A percentile compares a stretch with the other conserved stretches of the same genome.
Evolutionary conservation across 495 filamentous ascomycete genomes (phyloP).

Genomic region (Acidomyces sp.): DNA sequence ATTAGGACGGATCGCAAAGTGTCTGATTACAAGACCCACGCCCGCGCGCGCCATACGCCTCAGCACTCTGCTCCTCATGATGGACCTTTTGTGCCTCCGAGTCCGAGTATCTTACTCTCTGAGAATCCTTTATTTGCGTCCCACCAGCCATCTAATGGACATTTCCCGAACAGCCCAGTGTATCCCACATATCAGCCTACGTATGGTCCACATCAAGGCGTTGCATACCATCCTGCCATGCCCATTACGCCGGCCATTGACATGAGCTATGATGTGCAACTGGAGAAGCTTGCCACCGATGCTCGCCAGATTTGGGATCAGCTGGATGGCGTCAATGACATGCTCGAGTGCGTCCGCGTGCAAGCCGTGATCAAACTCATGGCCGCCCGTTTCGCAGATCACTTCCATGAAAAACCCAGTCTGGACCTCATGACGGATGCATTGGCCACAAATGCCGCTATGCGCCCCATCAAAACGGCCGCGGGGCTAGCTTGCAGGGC

Average conservation of each 20-base stretch:
- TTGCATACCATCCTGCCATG: neutral
- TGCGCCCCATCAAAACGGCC: conserved; percentile 53
- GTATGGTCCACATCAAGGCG: neutral
- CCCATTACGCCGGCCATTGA: neutral
- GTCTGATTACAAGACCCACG: conserved; percentile 1
- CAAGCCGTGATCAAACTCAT: conserved; percentile 52
- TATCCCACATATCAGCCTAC: neutral
- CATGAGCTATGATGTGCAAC: conserved; percentile 3
- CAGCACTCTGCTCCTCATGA: conserved; percentile 5
- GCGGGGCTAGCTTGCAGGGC: conserved; percentile 52
- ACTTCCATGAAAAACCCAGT: conserved; percentile 42
- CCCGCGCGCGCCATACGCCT: neutral
- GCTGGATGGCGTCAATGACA: conserved; percentile 45
- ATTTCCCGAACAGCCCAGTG: neutral
- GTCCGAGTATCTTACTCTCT: conserved; percentile 2
- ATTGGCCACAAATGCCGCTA: conserved; percentile 48
- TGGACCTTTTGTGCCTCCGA: neutral
- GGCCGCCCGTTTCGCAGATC: conserved; percentile 38
- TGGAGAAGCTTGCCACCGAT: conserved; percentile 34
- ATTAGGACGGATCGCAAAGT: conserved; percentile 16
- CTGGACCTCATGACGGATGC: conserved; percentile 54
- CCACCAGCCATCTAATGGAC: neutral
- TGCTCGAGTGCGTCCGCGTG: conserved; percentile 48
- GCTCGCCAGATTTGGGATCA: conserved; percentile 50
- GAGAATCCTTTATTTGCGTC: conserved; percentile 8